These are phyloP conservation scores for Choanephora cucurbitarum DNA, from an alignment of 371 early-diverging fungal species.

Conservation along the genomic window DNA sequence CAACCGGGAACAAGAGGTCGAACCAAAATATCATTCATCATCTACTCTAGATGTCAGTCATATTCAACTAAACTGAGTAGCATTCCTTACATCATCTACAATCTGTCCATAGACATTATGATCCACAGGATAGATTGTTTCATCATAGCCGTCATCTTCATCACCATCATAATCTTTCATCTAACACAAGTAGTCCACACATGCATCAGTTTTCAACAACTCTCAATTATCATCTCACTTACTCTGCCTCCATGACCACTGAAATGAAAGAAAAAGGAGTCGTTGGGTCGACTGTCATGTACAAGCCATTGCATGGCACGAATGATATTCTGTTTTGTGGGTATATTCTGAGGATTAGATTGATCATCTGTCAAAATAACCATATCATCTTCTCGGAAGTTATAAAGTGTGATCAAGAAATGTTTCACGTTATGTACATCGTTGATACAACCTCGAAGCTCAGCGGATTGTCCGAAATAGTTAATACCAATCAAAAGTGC, in stretches of 20 bases:
- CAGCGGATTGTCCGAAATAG: constrained; percentile 70
- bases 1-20: constrained; percentile 80
- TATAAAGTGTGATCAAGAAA: constrained; percentile 67
- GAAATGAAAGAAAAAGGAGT: constrained; percentile 88
- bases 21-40: constrained; percentile 83
- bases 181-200: background rate
- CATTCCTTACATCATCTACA: constrained; percentile 75
- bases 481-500: constrained; percentile 94
- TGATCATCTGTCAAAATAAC: constrained; percentile 90
- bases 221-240: too few relatives aligned
- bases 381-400: constrained; percentile 73
- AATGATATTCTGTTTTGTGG: constrained; percentile 85
- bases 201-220: too few relatives aligned
- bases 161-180: constrained; percentile 72
- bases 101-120: constrained; percentile 77
- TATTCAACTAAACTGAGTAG: too few relatives aligned
- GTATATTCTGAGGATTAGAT: constrained; percentile 61
- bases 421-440: constrained; percentile 86
- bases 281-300: constrained; percentile 75
- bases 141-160: constrained; percentile 81
- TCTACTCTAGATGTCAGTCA: constrained; percentile 25
- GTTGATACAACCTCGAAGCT: constrained; percentile 86
- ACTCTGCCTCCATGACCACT: constrained; percentile 88
- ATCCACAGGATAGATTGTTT: constrained; percentile 80
- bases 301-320: constrained; percentile 92